These are phyloP conservation scores for Osmozyma mogii DNA, from an alignment of 805 yeast genomes.

Conservation along the genomic window DNA sequence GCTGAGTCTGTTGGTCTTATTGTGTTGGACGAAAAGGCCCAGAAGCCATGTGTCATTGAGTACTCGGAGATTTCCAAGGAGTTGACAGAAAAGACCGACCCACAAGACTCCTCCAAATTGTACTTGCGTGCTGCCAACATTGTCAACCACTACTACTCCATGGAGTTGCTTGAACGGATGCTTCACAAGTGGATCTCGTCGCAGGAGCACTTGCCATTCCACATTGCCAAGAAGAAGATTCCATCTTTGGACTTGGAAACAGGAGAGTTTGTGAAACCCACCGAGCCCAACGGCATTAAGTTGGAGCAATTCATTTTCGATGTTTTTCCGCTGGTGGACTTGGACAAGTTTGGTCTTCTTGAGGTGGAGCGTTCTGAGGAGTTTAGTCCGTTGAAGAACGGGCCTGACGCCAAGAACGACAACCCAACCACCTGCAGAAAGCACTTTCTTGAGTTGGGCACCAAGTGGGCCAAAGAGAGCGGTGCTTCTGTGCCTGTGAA, in stretches of 20 bases:
- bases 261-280: constrained; percentile 50
- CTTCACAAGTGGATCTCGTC: constrained; percentile 66
- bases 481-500: constrained; percentile 55
- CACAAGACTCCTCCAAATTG: constrained; percentile 43
- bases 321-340: constrained; percentile 73
- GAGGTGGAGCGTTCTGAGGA: constrained; percentile 84
- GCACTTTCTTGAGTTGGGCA: constrained; percentile 58
- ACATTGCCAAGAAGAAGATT: constrained; percentile 88
- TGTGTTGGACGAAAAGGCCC: constrained; percentile 50
- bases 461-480: constrained; percentile 60
- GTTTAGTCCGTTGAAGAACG: constrained; percentile 92
- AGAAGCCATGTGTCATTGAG: constrained; percentile 85
- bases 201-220: constrained; percentile 74
- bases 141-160: constrained; percentile 92
- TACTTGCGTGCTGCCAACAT: constrained; percentile 90
- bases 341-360: constrained; percentile 75
- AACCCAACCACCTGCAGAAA: constrained; percentile 74
- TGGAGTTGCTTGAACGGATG: constrained; percentile 52
- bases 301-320: constrained; percentile 96
- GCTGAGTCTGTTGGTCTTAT: constrained; percentile 87
- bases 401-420: constrained; percentile 73
- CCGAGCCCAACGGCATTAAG: constrained; percentile 81
- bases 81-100: constrained; percentile 59
- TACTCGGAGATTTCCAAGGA: constrained; percentile 82
- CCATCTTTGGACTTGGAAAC: constrained; percentile 43